Percentiles rank a stretch among this genome's conserved stretches.
Conservation (phyloP, 164 flowering plant species). For the Aristolochia californica region DNA sequence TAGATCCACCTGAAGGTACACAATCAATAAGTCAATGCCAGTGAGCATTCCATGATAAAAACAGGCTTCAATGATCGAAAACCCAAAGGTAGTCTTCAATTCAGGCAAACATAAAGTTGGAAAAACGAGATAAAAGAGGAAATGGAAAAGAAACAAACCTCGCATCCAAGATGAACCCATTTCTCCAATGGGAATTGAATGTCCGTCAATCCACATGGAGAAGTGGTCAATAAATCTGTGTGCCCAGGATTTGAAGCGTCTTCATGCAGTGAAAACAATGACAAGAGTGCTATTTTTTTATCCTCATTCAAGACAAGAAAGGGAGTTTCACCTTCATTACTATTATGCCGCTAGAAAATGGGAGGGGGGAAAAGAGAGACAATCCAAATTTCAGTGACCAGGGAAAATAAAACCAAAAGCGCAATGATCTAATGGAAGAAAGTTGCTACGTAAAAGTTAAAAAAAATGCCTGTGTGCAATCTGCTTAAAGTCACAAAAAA, state of each 20-base stretch:
- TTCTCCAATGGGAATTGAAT: conserved; percentile 33
- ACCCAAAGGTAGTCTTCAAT: background rate
- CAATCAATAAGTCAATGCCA: background rate
- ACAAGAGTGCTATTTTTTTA: conserved; percentile 33
- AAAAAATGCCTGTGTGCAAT: background rate
- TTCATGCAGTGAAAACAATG: conserved; percentile 21
- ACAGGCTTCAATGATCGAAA: background rate
- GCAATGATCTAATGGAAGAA: background rate
- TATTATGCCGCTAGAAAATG: conserved; percentile 20
- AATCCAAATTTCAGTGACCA: background rate
- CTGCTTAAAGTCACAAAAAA: background rate
- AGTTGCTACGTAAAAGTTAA: background rate
- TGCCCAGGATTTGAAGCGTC: conserved; percentile 27
- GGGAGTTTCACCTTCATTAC: conserved; percentile 21
- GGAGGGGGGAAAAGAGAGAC: background rate
- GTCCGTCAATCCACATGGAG: conserved; percentile 24
- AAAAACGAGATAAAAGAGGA: background rate
- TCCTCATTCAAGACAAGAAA: conserved; percentile 40
- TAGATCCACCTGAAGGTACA: conserved; percentile 30
- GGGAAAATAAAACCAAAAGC: background rate
- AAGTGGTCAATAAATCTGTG: conserved; percentile 18
- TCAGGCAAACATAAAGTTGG: background rate
- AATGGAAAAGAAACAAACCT: conserved; percentile 31
- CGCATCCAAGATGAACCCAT: conserved; percentile 80
- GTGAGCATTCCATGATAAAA: background rate